Evolutionary conservation across 768 basidiomycete species (phyloP).

Genomic region (Cubamyces sp.): DNA sequence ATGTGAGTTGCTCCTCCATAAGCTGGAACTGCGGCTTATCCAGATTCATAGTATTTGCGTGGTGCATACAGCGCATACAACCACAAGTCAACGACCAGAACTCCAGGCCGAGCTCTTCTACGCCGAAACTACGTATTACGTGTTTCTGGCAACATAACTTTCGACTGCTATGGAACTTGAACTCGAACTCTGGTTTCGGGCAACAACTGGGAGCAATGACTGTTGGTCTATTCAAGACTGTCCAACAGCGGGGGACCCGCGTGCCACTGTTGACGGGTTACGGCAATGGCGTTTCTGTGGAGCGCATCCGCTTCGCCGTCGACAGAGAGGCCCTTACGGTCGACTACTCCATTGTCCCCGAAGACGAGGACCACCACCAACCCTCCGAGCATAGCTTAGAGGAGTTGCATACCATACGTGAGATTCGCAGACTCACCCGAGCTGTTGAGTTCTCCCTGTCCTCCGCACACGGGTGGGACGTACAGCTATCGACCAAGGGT

Average conservation of each 20-base stretch:
- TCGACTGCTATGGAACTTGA: constrained; percentile 83
- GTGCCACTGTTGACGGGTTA: constrained; percentile 78
- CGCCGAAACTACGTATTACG: constrained; percentile 68
- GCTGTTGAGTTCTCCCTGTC: constrained; percentile 85
- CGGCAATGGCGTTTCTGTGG: constrained; percentile 81
- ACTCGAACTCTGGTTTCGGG: constrained; percentile 61
- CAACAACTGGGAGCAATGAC: constrained; percentile 89
- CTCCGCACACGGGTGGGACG: constrained; percentile 80
- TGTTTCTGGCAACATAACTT: constrained; percentile 97
- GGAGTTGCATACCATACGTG: constrained; percentile 65
- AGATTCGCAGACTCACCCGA: constrained; percentile 70
- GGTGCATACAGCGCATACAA: constrained; percentile 83
- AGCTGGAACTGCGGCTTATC: constrained; percentile 9
- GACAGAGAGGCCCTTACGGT: constrained; percentile 82
- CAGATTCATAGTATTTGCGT: constrained; percentile 70
- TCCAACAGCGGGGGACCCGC: constrained; percentile 71
- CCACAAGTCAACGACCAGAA: constrained; percentile 30
- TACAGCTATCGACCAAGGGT: constrained; percentile 75
- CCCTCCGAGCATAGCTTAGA: constrained; percentile 52
- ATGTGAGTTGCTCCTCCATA: constrained; percentile 45
- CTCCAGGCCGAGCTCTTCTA: background rate
- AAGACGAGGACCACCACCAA: constrained; percentile 57
- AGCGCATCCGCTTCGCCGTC: constrained; percentile 77
- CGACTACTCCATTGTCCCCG: constrained; percentile 83
- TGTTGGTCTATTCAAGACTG: constrained; percentile 80